Conservation (phyloP, 129 eudicot species). For the Pseudognaphalium luteoalbum region DNA sequence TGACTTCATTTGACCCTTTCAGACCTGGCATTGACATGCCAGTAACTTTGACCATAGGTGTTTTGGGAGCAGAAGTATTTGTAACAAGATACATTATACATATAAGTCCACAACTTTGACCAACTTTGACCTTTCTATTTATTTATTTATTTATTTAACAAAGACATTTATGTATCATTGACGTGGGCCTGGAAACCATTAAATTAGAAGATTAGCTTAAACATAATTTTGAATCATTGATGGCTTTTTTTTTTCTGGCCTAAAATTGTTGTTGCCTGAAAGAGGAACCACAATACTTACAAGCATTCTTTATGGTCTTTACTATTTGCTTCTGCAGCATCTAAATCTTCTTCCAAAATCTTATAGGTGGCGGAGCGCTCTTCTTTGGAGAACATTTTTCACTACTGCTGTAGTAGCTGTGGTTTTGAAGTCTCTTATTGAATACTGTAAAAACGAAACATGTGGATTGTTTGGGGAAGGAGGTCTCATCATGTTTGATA, state of each 20-base stretch:
- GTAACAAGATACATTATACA: neutral
- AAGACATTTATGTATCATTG: neutral
- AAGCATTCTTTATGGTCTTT: slow-evolving; percentile 1
- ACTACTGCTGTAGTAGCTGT: slow-evolving; percentile 97
- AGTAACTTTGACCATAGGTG: neutral
- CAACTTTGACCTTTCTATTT: neutral
- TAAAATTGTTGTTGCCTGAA: neutral
- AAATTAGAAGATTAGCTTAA: neutral
- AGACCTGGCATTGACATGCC: neutral
- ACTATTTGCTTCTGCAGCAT: neutral
- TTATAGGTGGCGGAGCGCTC: slow-evolving; percentile 98
- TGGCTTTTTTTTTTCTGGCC: neutral
- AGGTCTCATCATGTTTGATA: slow-evolving; percentile 89
- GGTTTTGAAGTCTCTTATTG: slow-evolving; percentile 73
- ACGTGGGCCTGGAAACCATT: neutral
- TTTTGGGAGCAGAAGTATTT: neutral
- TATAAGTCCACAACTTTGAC: neutral
- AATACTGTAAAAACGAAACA: slow-evolving; percentile 54
- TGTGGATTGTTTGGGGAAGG: slow-evolving; percentile 96
- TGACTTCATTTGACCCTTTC: neutral
- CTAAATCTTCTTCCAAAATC: slow-evolving; percentile 13
- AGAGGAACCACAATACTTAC: neutral
- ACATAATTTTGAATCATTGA: neutral
- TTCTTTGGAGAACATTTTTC: slow-evolving; percentile 98
- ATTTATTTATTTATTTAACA: too few relatives aligned